phyloP scores from a whole-genome alignment of 2,329 filamentous ascomycete species.

The Fusarium sp. region DNA sequence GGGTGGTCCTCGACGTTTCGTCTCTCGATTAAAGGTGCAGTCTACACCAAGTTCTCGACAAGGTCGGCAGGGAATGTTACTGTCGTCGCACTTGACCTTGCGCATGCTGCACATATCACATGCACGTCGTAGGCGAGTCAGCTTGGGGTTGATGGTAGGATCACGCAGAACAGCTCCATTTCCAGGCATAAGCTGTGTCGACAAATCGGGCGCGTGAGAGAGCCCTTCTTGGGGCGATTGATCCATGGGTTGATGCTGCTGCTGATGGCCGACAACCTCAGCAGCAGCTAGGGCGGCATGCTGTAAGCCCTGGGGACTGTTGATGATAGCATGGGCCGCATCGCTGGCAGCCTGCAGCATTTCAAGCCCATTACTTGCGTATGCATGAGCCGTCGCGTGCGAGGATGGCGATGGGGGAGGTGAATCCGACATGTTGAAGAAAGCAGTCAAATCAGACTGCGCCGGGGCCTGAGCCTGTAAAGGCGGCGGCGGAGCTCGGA shows the following conservation, averaged over 20 bases:
- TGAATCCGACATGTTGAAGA: conserved; percentile 44
- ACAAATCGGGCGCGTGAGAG: conserved; percentile 39
- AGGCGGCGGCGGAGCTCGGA: conserved; percentile 42
- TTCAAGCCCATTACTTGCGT: conserved; percentile 60
- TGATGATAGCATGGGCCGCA: conserved; percentile 55
- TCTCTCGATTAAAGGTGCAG: conserved; percentile 68
- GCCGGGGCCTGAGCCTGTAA: conserved; percentile 38
- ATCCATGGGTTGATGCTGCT: conserved; percentile 37
- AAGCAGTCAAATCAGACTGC: conserved; percentile 22
- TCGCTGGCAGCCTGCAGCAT: conserved; percentile 61
- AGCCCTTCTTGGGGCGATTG: conserved; percentile 29
- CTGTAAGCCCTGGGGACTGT: conserved; percentile 54
- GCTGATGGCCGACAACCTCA: conserved; percentile 45
- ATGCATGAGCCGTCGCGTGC: conserved; percentile 55
- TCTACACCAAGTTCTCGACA: conserved; percentile 68
- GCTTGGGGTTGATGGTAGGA: conserved; percentile 61
- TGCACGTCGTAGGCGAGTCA: conserved; percentile 67
- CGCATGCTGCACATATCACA: conserved; percentile 73
- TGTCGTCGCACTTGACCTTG: conserved; percentile 71
- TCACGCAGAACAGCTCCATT: conserved; percentile 51
- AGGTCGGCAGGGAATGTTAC: conserved; percentile 66
- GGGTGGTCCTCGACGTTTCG: conserved; percentile 69
- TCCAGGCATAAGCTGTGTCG: conserved; percentile 42
- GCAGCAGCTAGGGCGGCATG: conserved; percentile 54
- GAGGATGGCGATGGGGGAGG: conserved; percentile 45